Evolutionary conservation across 306 rosid species (phyloP).

Genomic region (Crataegus laevigata): DNA sequence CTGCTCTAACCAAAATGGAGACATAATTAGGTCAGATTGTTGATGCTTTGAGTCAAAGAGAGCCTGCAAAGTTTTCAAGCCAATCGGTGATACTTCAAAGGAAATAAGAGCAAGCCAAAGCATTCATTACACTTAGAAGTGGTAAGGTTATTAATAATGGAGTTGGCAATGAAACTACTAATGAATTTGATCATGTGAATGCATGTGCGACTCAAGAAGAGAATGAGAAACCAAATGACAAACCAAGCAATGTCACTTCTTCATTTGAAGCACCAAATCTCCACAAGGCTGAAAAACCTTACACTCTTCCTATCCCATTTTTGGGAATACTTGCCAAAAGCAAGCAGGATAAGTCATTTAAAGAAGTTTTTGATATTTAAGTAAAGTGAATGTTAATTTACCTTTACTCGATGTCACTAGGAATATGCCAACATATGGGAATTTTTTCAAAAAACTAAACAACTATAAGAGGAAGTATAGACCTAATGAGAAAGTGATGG

Average conservation of each 20-base stretch:
- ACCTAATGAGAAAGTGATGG: not conserved
- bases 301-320: not conserved
- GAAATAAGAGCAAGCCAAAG: not conserved
- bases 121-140: not conserved
- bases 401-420: not conserved
- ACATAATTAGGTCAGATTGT: not conserved
- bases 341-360: not conserved
- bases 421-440: not conserved
- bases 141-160: not conserved
- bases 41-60: not conserved
- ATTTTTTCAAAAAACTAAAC: not conserved
- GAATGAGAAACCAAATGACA: no score
- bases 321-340: not conserved
- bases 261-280: not conserved
- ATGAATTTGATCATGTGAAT: not conserved
- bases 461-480: not conserved
- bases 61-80: not conserved
- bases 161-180: not conserved
- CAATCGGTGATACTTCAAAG: not conserved
- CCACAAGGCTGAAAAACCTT: not conserved
- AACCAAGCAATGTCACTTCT: not conserved
- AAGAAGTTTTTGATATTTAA: not conserved
- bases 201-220: no score
- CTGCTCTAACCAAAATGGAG: not conserved
- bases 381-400: not conserved